Evolutionary conservation across 1,284 basidiomycete genomes (phyloP).

Genomic region (Fomitopsis pinicola): DNA sequence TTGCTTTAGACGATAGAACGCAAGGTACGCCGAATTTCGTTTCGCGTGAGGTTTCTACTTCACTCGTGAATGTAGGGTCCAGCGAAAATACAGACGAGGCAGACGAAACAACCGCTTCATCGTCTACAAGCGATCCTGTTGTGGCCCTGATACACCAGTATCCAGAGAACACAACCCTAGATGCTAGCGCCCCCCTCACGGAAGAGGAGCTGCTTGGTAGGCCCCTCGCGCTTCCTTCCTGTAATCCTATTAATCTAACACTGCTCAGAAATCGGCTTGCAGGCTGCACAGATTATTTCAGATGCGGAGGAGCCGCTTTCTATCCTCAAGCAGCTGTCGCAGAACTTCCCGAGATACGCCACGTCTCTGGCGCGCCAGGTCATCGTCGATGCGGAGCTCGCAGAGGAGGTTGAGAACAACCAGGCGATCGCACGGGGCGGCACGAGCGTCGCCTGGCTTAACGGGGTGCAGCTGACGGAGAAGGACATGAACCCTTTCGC

Average conservation of each 20-base stretch:
- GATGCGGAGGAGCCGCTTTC: constrained; percentile 54
- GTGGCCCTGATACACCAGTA: constrained; percentile 50
- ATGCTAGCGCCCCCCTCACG: constrained; percentile 55
- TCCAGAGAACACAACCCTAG: constrained; percentile 47
- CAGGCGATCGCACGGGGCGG: constrained; percentile 51
- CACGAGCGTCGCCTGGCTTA: constrained; percentile 67
- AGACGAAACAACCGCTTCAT: constrained; percentile 22
- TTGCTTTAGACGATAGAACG: constrained; percentile 84
- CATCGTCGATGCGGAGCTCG: constrained; percentile 45
- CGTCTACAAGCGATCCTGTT: constrained; percentile 36
- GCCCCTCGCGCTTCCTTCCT: constrained; percentile 15
- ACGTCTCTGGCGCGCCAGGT: constrained; percentile 68
- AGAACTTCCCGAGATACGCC: constrained; percentile 87
- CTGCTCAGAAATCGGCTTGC: constrained; percentile 59
- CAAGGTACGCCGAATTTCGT: constrained; percentile 11
- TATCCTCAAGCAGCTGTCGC: constrained; percentile 69
- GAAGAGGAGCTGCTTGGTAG: constrained; percentile 56
- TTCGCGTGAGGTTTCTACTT: neutral
- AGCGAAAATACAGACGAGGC: constrained; percentile 9
- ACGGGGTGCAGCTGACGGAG: constrained; percentile 62
- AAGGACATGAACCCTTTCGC: constrained; percentile 70
- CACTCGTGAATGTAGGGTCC: neutral
- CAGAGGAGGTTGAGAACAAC: constrained; percentile 56
- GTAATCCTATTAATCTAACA: neutral
- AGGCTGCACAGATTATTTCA: constrained; percentile 72